These are phyloP conservation scores for Arthrobotrys conoides DNA, from an alignment of 2,329 filamentous ascomycete genomes.

Conservation along the genomic window DNA sequence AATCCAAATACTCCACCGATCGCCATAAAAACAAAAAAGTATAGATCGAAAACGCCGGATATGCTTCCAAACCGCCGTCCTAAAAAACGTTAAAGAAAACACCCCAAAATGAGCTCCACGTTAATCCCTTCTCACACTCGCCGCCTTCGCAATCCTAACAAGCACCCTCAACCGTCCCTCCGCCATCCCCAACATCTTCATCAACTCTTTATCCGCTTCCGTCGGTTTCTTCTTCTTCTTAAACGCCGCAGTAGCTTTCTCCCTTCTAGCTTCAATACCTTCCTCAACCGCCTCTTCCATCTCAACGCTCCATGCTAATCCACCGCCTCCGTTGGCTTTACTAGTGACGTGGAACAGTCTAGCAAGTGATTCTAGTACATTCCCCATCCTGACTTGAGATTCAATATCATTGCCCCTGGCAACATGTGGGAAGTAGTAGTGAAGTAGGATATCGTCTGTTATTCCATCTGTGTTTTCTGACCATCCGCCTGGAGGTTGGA, in stretches of 20 bases:
- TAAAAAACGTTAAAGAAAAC: not conserved
- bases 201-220: conserved; percentile 35
- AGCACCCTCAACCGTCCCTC: conserved; percentile 29
- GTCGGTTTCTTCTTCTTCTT: conserved; percentile 39
- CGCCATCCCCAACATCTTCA: conserved; percentile 37
- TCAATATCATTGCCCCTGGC: conserved; percentile 44
- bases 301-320: conserved; percentile 25
- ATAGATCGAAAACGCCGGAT: too few relatives aligned
- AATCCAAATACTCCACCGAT: not conserved
- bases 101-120: not conserved
- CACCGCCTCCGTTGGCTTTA: not conserved
- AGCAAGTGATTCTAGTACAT: conserved; percentile 29
- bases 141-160: conserved; percentile 28
- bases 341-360: conserved; percentile 26
- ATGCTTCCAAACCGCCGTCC: too few relatives aligned
- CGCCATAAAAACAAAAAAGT: too few relatives aligned
- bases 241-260: conserved; percentile 32
- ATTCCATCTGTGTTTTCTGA: conserved; percentile 12
- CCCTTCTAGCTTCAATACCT: conserved; percentile 39
- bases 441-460: conserved; percentile 3
- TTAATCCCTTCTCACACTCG: not conserved
- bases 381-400: conserved; percentile 33
- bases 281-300: conserved; percentile 46
- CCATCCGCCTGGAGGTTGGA: conserved; percentile 42
- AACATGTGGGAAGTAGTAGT: conserved; percentile 36